Evolutionary conservation across 441 rosid species (phyloP).

Genomic region (Populus hybrid): DNA sequence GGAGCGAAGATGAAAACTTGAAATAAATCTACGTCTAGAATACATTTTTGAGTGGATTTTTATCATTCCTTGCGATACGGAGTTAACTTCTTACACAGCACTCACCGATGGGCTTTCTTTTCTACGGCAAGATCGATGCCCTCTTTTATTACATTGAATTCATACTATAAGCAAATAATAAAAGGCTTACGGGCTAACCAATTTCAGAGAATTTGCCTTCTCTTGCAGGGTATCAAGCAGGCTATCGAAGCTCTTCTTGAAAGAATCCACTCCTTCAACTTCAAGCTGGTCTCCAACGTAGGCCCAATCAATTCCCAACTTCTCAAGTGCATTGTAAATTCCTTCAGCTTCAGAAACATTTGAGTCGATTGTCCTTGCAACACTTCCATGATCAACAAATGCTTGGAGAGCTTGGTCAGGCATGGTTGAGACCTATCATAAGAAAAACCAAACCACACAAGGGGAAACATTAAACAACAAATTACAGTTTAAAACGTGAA

Average conservation of each 20-base stretch:
- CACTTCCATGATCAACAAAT: constrained; percentile 77
- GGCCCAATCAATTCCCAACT: constrained; percentile 90
- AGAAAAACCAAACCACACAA: not conserved
- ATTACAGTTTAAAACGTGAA: not conserved
- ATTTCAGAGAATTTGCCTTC: constrained; percentile 87
- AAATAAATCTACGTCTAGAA: no score
- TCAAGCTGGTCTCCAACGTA: constrained; percentile 83
- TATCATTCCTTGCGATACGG: constrained; percentile 17
- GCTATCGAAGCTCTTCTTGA: constrained; percentile 94
- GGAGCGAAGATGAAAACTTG: no score
- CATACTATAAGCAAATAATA: constrained; percentile 7
- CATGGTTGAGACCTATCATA: constrained; percentile 87
- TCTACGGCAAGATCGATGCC: constrained; percentile 28
- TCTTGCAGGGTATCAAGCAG: constrained; percentile 90
- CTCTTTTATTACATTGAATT: constrained; percentile 33
- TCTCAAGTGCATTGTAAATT: constrained; percentile 92
- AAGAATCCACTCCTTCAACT: constrained; percentile 83
- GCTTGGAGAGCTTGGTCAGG: constrained; percentile 99
- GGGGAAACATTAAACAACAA: constrained; percentile 6
- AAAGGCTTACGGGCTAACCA: constrained; percentile 55
- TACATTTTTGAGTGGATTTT: no score
- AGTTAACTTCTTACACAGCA: constrained; percentile 19
- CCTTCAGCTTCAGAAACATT: constrained; percentile 93
- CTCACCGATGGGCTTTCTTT: constrained; percentile 13
- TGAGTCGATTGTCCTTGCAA: constrained; percentile 82